These are phyloP conservation scores for Acorus gramineus DNA, from an alignment of 106 monocot genomes.

Conservation along the genomic window DNA sequence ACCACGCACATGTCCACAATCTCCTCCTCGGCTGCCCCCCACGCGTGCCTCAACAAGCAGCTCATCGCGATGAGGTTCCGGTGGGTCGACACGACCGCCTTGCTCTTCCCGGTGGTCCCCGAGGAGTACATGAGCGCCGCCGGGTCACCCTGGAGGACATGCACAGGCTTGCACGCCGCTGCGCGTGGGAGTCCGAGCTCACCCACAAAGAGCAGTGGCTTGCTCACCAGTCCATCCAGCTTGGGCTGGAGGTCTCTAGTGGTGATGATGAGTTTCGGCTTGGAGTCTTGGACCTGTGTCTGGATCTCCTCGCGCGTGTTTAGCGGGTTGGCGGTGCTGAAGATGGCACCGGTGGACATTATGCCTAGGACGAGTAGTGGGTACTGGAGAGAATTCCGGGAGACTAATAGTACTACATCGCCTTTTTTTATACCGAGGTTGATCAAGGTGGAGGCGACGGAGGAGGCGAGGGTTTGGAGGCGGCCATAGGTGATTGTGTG, in stretches of 20 bases:
- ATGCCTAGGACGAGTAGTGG: slow-evolving; percentile 45
- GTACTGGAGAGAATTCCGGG: slow-evolving; percentile 46
- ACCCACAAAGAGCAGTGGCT: slow-evolving; percentile 22
- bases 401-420: slow-evolving; percentile 42
- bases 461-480: slow-evolving; percentile 19
- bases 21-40: slow-evolving; percentile 3
- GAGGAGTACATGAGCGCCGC: slow-evolving; percentile 79
- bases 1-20: slow-evolving; percentile 52
- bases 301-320: slow-evolving; percentile 47
- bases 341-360: slow-evolving; percentile 49
- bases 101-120: slow-evolving; percentile 75
- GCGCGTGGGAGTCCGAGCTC: slow-evolving; percentile 19
- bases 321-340: slow-evolving; percentile 56
- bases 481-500: slow-evolving; percentile 27
- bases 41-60: slow-evolving; percentile 17
- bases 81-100: slow-evolving; percentile 57
- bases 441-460: slow-evolving; percentile 13
- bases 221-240: slow-evolving; percentile 6
- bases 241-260: slow-evolving; percentile 31
- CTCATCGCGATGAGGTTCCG: slow-evolving; percentile 44
- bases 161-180: neutral
- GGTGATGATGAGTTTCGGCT: slow-evolving; percentile 38
- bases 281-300: slow-evolving; percentile 36
- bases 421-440: slow-evolving; percentile 22
- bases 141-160: slow-evolving; percentile 12